Evolutionary conservation across 352 stramenopile species (phyloP).

Genomic region (Halophytophthora batemanensis): DNA sequence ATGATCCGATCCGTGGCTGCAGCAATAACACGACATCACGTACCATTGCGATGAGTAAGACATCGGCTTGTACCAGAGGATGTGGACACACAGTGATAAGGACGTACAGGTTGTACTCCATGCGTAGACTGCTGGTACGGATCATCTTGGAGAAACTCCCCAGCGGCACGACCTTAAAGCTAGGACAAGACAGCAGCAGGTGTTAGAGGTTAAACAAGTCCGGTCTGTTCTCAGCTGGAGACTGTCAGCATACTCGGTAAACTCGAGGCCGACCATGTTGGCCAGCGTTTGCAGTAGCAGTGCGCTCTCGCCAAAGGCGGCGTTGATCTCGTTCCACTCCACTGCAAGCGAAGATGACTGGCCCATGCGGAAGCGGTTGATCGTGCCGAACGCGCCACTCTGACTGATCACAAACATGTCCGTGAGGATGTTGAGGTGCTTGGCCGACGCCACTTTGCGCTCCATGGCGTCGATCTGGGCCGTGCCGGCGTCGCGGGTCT

Average conservation of each 20-base stretch:
- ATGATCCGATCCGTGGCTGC: slow-evolving; percentile 77
- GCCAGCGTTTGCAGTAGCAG: slow-evolving; percentile 67
- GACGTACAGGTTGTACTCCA: slow-evolving; percentile 81
- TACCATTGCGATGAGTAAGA: slow-evolving; percentile 9
- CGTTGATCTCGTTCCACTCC: slow-evolving; percentile 90
- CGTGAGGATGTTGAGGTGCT: slow-evolving; percentile 59
- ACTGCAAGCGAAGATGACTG: slow-evolving; percentile 49
- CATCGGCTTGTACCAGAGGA: neutral
- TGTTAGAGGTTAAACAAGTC: slow-evolving; percentile 4
- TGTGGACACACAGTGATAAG: slow-evolving; percentile 10
- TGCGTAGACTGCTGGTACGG: slow-evolving; percentile 64
- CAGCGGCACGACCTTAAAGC: slow-evolving; percentile 84
- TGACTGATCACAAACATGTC: slow-evolving; percentile 81
- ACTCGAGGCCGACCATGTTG: slow-evolving; percentile 52
- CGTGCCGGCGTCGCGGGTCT: slow-evolving; percentile 51
- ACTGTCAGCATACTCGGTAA: slow-evolving; percentile 50
- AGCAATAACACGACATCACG: slow-evolving; percentile 21
- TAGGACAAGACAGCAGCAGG: slow-evolving; percentile 15
- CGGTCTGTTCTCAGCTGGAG: neutral
- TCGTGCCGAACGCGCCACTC: slow-evolving; percentile 72
- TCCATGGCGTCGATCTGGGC: slow-evolving; percentile 62
- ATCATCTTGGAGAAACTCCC: slow-evolving; percentile 88
- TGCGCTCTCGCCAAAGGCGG: slow-evolving; percentile 70
- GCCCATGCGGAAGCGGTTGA: slow-evolving; percentile 83
- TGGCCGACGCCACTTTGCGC: slow-evolving; percentile 30